Percentiles rank a stretch among this genome's conserved stretches.
These are phyloP conservation scores for Trichoderma simmonsii DNA, from an alignment of 2,329 filamentous ascomycete species.

Conservation along the genomic window DNA sequence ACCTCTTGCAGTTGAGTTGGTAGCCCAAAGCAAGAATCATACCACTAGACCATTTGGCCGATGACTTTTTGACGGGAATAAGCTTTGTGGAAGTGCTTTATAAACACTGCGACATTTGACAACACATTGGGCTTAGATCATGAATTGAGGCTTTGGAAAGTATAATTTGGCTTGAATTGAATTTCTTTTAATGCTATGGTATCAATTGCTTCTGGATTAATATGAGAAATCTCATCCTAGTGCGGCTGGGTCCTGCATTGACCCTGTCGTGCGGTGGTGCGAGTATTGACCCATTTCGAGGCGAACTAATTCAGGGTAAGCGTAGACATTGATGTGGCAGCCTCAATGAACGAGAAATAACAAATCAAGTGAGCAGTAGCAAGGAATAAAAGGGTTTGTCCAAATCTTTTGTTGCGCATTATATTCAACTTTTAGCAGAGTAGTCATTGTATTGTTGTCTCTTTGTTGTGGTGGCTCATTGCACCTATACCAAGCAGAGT, in stretches of 20 bases:
- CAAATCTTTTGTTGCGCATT: not conserved
- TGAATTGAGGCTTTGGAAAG: too few species aligned
- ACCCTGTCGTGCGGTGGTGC: not conserved
- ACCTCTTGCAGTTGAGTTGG: slow-evolving; percentile 19
- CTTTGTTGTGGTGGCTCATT: not conserved
- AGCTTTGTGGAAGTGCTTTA: not conserved
- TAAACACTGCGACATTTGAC: not conserved
- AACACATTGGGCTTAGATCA: not conserved
- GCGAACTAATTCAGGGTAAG: not conserved
- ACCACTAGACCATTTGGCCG: slow-evolving; percentile 22
- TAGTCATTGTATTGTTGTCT: not conserved
- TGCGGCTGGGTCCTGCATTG: not conserved
- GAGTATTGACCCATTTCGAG: not conserved
- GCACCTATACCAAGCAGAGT: too few species aligned
- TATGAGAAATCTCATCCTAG: accelerated
- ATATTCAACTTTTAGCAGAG: accelerated
- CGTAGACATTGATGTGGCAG: not conserved
- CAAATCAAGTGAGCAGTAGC: not conserved
- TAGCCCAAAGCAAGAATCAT: slow-evolving; percentile 21
- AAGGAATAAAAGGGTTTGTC: not conserved
- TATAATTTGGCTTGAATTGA: not conserved
- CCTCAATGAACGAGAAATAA: not conserved
- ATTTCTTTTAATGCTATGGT: not conserved
- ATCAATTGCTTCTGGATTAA: not conserved
- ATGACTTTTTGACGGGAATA: not conserved